Evolutionary conservation across 1,139 yeast genomes (phyloP).

Genomic region (Diutina ranongensis): DNA sequence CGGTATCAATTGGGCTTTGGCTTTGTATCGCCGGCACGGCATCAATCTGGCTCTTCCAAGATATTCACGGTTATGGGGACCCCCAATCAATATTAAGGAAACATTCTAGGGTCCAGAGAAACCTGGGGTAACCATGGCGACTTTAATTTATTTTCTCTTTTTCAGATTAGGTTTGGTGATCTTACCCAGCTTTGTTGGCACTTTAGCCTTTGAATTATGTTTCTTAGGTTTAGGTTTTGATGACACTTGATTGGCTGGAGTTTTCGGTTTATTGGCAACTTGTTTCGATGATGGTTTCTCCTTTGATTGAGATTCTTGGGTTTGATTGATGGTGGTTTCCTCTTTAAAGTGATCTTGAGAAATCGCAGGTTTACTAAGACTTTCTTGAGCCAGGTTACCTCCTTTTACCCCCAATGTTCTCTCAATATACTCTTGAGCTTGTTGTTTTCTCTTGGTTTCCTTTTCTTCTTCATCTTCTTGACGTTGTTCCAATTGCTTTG

Average conservation of each 20-base stretch:
- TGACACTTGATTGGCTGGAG: too few species aligned
- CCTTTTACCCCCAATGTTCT: not conserved
- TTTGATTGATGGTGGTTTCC: not conserved
- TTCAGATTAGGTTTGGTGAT: not conserved
- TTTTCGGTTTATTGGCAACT: too few species aligned
- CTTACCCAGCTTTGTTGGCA: not conserved
- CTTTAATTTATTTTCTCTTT: slow-evolving; percentile 23
- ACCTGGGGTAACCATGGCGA: too few species aligned
- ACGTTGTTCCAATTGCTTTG: not conserved
- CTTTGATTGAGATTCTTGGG: too few species aligned
- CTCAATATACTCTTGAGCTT: not conserved
- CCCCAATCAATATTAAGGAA: too few species aligned
- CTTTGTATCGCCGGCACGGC: too few species aligned
- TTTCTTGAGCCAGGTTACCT: not conserved
- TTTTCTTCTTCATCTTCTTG: slow-evolving; percentile 1
- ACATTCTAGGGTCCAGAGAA: too few species aligned
- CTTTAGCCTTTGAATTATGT: not conserved
- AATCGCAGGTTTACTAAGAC: not conserved
- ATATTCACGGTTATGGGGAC: too few species aligned
- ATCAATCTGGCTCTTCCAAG: too few species aligned
- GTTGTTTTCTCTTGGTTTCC: not conserved
- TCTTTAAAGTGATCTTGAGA: not conserved
- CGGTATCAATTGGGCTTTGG: too few species aligned
- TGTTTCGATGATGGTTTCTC: too few species aligned
- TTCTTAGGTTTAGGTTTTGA: not conserved